Evolutionary conservation across 2,329 filamentous ascomycete genomes (phyloP).

Genomic region (Pyrenochaeta sp.): DNA sequence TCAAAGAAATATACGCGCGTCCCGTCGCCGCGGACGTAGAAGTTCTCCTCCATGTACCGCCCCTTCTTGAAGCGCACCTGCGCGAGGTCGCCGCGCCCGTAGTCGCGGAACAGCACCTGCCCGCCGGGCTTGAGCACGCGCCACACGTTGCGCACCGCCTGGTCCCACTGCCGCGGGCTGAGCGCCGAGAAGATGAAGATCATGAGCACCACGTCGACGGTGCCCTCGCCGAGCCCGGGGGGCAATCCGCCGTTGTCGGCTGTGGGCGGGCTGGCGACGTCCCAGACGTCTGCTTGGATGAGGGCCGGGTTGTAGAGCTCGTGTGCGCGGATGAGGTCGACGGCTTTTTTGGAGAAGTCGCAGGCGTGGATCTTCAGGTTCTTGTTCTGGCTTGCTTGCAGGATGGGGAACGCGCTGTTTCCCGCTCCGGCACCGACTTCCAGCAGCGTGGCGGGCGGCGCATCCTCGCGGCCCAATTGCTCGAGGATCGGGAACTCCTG

Average conservation of each 20-base stretch:
- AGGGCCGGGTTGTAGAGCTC: slow-evolving; percentile 74
- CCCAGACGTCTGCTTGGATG: slow-evolving; percentile 95
- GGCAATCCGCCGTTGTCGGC: slow-evolving; percentile 68
- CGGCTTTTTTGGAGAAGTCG: slow-evolving; percentile 94
- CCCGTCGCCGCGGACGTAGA: slow-evolving; percentile 94
- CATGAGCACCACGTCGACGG: slow-evolving; percentile 89
- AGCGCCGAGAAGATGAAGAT: slow-evolving; percentile 98
- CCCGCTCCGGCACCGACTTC: slow-evolving; percentile 96
- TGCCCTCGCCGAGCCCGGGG: slow-evolving; percentile 76
- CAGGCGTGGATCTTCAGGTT: slow-evolving; percentile 87
- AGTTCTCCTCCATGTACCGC: slow-evolving; percentile 93
- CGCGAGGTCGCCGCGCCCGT: slow-evolving; percentile 91
- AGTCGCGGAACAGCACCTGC: slow-evolving; percentile 94
- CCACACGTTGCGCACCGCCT: slow-evolving; percentile 81
- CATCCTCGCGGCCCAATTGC: slow-evolving; percentile 73
- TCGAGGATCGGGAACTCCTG: slow-evolving; percentile 94
- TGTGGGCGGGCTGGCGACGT: slow-evolving; percentile 65
- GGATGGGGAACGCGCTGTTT: slow-evolving; percentile 93
- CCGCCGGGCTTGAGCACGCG: slow-evolving; percentile 88
- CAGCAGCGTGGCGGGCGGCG: slow-evolving; percentile 74
- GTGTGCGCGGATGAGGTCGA: slow-evolving; percentile 87
- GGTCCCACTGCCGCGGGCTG: slow-evolving; percentile 81
- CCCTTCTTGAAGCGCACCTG: slow-evolving; percentile 98
- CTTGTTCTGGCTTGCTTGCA: slow-evolving; percentile 83
- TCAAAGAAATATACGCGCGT: slow-evolving; percentile 99